These are phyloP conservation scores for Cercospora brassicicola DNA, from an alignment of 2,329 filamentous ascomycete species.

Conservation along the genomic window DNA sequence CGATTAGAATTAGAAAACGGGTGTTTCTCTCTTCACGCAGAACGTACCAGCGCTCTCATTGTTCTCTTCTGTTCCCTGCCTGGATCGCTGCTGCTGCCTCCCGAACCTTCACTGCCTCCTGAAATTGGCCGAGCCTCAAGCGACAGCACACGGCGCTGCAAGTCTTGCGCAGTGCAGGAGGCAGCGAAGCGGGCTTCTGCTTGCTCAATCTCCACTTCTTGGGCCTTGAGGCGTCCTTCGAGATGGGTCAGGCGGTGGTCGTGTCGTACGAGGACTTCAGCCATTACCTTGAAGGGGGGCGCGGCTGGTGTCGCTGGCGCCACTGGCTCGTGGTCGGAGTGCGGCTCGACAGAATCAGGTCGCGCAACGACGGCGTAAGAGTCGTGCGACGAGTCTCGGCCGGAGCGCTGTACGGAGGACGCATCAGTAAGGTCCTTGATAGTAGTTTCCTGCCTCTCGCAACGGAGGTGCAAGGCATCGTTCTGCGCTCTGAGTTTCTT, in stretches of 20 bases:
- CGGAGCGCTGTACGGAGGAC: not conserved
- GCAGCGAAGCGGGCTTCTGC: not conserved
- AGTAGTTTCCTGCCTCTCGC: not conserved
- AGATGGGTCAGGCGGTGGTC: not conserved
- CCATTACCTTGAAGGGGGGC: not conserved
- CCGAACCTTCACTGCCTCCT: not conserved
- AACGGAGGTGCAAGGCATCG: slow-evolving; percentile 2
- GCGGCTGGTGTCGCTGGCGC: not conserved
- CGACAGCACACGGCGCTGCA: not conserved
- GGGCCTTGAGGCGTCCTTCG: not conserved
- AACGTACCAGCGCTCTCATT: not conserved
- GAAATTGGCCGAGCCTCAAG: not conserved
- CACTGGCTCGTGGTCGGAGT: not conserved
- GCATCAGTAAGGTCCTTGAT: not conserved
- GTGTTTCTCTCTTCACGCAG: too few relatives aligned
- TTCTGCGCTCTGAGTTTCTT: slow-evolving; percentile 1
- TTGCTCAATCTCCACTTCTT: not conserved
- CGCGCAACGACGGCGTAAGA: slow-evolving; percentile 1
- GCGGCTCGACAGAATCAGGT: not conserved
- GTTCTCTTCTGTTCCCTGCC: not conserved
- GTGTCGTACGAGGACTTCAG: not conserved
- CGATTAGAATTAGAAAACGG: not conserved
- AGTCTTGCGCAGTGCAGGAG: not conserved
- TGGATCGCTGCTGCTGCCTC: not conserved
- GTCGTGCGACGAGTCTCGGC: not conserved